Evolutionary conservation across 805 yeast species (phyloP), one percentile per base, ranked within the genome.

Genomic region (Clavispora fructus): DNA sequence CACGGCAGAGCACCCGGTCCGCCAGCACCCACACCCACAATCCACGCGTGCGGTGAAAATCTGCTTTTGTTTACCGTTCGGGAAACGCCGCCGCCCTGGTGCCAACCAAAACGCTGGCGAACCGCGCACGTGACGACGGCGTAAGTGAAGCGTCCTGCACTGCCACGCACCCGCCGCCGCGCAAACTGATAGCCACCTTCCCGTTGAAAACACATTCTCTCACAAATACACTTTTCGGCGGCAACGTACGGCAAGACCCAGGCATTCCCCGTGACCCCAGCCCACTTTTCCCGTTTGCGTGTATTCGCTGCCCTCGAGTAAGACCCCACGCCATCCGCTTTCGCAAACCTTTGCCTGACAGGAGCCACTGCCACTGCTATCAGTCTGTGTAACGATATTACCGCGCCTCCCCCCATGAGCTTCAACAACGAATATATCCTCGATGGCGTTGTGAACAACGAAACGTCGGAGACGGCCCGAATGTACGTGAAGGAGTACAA

Each of bases 401-500:
- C 23, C 37, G 37, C 37, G 37, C 37, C 37, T 33, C 37, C 37
- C 37, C 23, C 17, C 37, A 33, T 35, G 30, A 54, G 41, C 32
- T 16, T 11, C 23, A 39, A 9, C 31, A 37, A 65, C 46, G 75
- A 72, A 50, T 72, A 69, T 51, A 54, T 65, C 12, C 53, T 68
- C 41, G 62, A 63, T 39, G 61, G 63, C 42, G 92, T 86, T 40
- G 78, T 83, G 31, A 78, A 83, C 43, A 83, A 82, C 60, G 69
- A 71, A 45, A 74, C 83, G 2, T 75, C 76, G 39, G 62, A 65
- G 12, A 66, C 77, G 7, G 71, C 73, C 54, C 78, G 81, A 44
- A 86, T 86, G 92, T 67, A 80, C 31, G 77, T 87, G 19, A 79
- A 75, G 53, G 92, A 87, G 58, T 80, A 82, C 60, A 82, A 82